Base-by-base conservation (phyloP, 2,329 filamentous ascomycete genomes). In the Venturia carpophila region DNA sequence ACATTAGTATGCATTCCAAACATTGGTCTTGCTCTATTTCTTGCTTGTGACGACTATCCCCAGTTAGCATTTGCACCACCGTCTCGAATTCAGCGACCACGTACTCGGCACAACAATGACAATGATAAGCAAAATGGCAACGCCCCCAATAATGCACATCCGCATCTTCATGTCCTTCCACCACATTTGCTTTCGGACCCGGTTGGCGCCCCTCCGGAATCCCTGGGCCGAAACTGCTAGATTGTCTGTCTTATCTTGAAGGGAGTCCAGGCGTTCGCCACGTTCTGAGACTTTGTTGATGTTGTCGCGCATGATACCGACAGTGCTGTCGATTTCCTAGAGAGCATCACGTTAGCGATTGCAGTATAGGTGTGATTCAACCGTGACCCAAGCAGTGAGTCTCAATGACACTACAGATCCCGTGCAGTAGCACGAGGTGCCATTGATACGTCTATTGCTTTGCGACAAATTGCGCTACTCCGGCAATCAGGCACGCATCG, bases 131-230 rank as follows among this genome's bases (percentile, higher is more conserved):
- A 99, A 83, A 71, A 97, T 84, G 76, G 97, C 89, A 78, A 99
- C 89, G 73, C 92, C 94, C 67, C 87, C 83, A 75, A 96, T 89
- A 71, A 99, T 82, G 80, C 93, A 97, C 83, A 97, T 94, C 78
- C 94, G 88, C 94, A 99, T 99, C 87, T 97, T 97, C 91, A 97
- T 96, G 75, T 97, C 93, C 85, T 97, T 97, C 93, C 92, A 97
- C 93, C 93, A 97, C 93, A 97, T 97, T 79, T 96, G 88, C 78
- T 81, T 81, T 78, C 94, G 87, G 71, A 99, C 93, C 72, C 91
- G 84, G 83, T 97, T 99, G 78, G 95, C 94, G 69, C 94, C 93
- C 70, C 92, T 88, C 73, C 92, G 91, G 85, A 99, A 99, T 68
- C 91, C 92, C 77, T 96, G 92, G 67, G 94, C 93, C 43, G 92